Conservation (phyloP, 768 basidiomycete genomes). For the Naganishia vishniacii region DNA sequence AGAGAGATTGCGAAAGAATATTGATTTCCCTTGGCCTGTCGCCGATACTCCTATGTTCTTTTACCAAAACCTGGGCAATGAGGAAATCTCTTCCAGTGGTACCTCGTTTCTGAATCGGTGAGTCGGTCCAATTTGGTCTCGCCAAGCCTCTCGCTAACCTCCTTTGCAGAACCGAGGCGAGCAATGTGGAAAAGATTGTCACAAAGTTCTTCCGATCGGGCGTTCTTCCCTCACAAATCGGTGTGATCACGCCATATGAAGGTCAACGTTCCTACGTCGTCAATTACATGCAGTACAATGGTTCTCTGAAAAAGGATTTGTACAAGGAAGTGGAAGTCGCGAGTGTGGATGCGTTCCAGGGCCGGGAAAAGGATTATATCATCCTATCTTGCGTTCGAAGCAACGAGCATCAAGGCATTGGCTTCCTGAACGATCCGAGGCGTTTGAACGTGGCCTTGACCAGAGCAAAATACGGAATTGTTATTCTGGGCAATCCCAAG, state of each 20-base stretch:
- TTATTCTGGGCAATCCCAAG: slow-evolving; percentile 99
- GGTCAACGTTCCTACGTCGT: slow-evolving; percentile 97
- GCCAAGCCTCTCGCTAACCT: background rate
- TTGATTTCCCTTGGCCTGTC: slow-evolving; percentile 98
- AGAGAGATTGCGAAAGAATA: slow-evolving; percentile 91
- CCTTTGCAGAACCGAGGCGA: slow-evolving; percentile 77
- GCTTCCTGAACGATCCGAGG: slow-evolving; percentile 95
- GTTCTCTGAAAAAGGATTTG: slow-evolving; percentile 95
- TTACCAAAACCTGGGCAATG: slow-evolving; percentile 97
- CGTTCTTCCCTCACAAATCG: slow-evolving; percentile 89
- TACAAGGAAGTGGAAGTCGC: slow-evolving; percentile 99
- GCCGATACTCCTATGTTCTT: slow-evolving; percentile 99
- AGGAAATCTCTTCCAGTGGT: slow-evolving; percentile 96
- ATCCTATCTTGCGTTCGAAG: slow-evolving; percentile 95
- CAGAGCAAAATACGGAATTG: slow-evolving; percentile 94
- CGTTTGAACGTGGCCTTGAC: slow-evolving; percentile 95
- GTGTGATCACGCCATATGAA: slow-evolving; percentile 97
- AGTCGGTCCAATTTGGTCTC: slow-evolving; percentile 29
- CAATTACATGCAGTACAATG: slow-evolving; percentile 99
- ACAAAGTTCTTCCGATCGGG: slow-evolving; percentile 99
- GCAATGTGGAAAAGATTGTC: slow-evolving; percentile 99
- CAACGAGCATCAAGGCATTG: slow-evolving; percentile 99
- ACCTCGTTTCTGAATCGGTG: slow-evolving; percentile 95
- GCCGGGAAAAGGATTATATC: slow-evolving; percentile 99
- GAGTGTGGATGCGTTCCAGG: slow-evolving; percentile 98